phyloP scores from a whole-genome alignment of 2,329 filamentous ascomycete genomes.

The Xylariaceae sp. region DNA sequence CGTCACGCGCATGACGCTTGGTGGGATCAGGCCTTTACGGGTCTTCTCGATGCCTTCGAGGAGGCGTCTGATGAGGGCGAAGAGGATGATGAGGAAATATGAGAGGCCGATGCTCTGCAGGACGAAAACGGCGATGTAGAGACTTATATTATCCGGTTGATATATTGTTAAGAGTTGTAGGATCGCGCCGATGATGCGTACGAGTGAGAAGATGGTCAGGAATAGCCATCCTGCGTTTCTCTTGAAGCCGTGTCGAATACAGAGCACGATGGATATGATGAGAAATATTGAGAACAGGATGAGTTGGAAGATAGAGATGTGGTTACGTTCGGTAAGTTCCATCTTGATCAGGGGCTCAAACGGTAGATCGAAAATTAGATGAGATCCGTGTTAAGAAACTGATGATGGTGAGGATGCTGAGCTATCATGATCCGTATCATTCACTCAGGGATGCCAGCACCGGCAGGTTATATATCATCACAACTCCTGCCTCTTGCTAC shows the following conservation, averaged over 20 bases:
- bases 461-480: not conserved
- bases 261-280: slow-evolving; percentile 34
- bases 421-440: not conserved
- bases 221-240: slow-evolving; percentile 49
- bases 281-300: slow-evolving; percentile 37
- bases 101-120: slow-evolving; percentile 44
- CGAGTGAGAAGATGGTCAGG: slow-evolving; percentile 46
- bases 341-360: slow-evolving; percentile 13
- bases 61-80: slow-evolving; percentile 40
- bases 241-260: slow-evolving; percentile 40
- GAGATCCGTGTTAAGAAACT: not conserved
- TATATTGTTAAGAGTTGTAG: slow-evolving; percentile 46
- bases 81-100: slow-evolving; percentile 41
- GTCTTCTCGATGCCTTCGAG: slow-evolving; percentile 33
- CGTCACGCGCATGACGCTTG: slow-evolving; percentile 32
- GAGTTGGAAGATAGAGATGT: slow-evolving; percentile 41
- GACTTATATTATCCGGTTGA: slow-evolving; percentile 34
- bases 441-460: not conserved
- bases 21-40: slow-evolving; percentile 22
- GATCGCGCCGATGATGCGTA: slow-evolving; percentile 45
- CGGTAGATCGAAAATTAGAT: not conserved
- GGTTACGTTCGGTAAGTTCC: slow-evolving; percentile 28
- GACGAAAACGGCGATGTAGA: slow-evolving; percentile 40
- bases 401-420: not conserved
- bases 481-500: no score